Base-by-base conservation (phyloP, 441 rosid genomes). In the Pelargonium hybrid region DNA sequence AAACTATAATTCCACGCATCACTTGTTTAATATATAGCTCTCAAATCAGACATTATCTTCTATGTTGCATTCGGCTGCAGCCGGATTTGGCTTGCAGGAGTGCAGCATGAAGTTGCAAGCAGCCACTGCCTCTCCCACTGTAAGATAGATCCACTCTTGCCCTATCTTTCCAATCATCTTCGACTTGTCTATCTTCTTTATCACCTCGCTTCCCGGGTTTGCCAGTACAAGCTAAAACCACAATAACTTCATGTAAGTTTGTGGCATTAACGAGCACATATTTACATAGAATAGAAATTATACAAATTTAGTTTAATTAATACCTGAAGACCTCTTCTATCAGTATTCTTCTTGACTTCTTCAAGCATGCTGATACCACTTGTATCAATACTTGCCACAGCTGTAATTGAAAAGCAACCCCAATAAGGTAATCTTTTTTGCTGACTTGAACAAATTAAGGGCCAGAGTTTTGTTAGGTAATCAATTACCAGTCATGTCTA, bases 331-430 rank as follows among this genome's bases (percentile, higher is more conserved):
- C 76, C 84, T 75, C 72, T 82, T 67, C 77, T 70, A 45, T 78
- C 82, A 5, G 26, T 11, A 18, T 20, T 70, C 79, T 80, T 83
- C 82, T 72, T 77, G 75, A 84, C 29, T 76, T 86, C 90, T 70
- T 83, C 83, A 4, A 86, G 76, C 90, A 83, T 80, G 79, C 87
- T 82, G 67, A 86, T 74, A 14, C 90, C 90, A 25, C 88, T 86
- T 1, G 88, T 83, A 71, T 87, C 90, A 4, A 87, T 84, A 77
- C 87, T 79, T 43, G 83, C 86, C 14, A 80, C 83, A 48, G 78
- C 90, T 87, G 85, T 41, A 67, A n/a, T n/a, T n/a, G n/a, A n/a
- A n/a, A n/a, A n/a, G n/a, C 29, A 15, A 45, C 52, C 10, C 2
- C 2, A 64, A 37, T 37, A 37, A 37, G 43, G 43, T 7, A 7